Percentiles rank a stretch among this genome's conserved stretches.
phyloP scores from a whole-genome alignment of 1,284 basidiomycete genomes.

The Apiotrichum sp. region DNA sequence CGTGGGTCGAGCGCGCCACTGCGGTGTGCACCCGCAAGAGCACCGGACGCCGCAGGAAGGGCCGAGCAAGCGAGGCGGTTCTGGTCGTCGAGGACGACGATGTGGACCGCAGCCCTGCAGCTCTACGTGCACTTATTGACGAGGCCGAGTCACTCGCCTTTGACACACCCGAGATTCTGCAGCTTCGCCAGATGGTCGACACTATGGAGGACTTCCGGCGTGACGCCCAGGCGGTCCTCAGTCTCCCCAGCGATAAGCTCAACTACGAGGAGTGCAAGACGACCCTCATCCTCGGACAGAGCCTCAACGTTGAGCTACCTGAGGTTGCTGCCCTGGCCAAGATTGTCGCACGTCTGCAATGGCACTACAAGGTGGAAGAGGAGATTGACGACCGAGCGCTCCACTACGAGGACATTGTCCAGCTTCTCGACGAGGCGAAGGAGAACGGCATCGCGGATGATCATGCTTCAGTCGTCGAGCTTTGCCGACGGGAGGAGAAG shows the following conservation, averaged over 20 bases:
- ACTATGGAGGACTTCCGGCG: conserved; percentile 34
- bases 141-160: conserved; percentile 40
- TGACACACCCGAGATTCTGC: conserved; percentile 42
- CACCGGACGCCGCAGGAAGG: conserved; percentile 29
- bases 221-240: conserved; percentile 31
- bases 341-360: conserved; percentile 36
- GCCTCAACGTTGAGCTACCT: conserved; percentile 41
- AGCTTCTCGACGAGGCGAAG: conserved; percentile 32
- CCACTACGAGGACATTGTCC: conserved; percentile 34
- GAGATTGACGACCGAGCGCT: conserved; percentile 42
- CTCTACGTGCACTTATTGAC: conserved; percentile 26
- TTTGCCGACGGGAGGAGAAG: conserved; percentile 22
- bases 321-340: conserved; percentile 30
- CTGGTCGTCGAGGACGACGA: conserved; percentile 21
- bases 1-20: conserved; percentile 59
- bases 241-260: conserved; percentile 23
- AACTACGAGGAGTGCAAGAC: conserved; percentile 31
- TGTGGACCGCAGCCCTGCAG: conserved; percentile 28
- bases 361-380: conserved; percentile 39
- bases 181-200: conserved; percentile 33
- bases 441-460: conserved; percentile 27
- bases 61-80: conserved; percentile 19
- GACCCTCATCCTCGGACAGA: conserved; percentile 37
- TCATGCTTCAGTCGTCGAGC: conserved; percentile 30
- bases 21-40: conserved; percentile 34